Evolutionary conservation across 2,329 filamentous ascomycete genomes (phyloP), one percentile per base, ranked within the genome.

Genomic region (Aureobasidium leucospermi): DNA sequence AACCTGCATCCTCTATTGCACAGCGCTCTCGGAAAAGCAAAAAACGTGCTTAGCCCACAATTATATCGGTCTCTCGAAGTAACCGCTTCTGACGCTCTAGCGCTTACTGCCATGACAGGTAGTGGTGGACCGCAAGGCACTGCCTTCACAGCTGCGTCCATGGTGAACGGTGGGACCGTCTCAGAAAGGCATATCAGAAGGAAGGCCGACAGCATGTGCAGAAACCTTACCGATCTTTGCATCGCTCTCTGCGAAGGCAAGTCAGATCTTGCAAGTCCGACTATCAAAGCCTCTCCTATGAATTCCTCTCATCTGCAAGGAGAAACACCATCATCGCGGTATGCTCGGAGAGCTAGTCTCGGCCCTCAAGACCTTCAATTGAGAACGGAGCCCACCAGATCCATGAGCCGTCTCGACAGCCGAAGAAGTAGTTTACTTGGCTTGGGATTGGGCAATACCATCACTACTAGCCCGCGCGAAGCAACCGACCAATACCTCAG

Each of bases 161-260:
- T 85, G 67, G 74, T 76, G 28, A 73, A 75, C 11, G 78, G 78
- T 0, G 31, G 15, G 15, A 16, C 41, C 9, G 74, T 85, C 10
- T 86, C 89, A 1, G 93, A 99, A 70, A 85, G 94, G 53, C 90
- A 96, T 70, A 79, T 96, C 15, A 85, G 91, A 51, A 85, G 93
- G 63, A 96, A 96, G 73, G 90, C 90, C 31, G 93, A 99, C 70
- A 91, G 88, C 68, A 85, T 99, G 70, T 97, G 94, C 71, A 87
- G 93, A 58, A 94, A 89, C 68, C 76, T 99, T 64, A 97, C 93
- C 0, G 94, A 99, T 72, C 79, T 99, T 6, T 96, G 90, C 69
- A 82, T 99, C 59, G 89, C 91, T 0, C 77, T 99, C 13, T 77
- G 74, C 63, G 76, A 61, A 9, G 59, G 52, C 11, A 57, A 52